These are phyloP conservation scores for Rhazya stricta DNA, from an alignment of 257 asterid species.

Conservation along the genomic window DNA sequence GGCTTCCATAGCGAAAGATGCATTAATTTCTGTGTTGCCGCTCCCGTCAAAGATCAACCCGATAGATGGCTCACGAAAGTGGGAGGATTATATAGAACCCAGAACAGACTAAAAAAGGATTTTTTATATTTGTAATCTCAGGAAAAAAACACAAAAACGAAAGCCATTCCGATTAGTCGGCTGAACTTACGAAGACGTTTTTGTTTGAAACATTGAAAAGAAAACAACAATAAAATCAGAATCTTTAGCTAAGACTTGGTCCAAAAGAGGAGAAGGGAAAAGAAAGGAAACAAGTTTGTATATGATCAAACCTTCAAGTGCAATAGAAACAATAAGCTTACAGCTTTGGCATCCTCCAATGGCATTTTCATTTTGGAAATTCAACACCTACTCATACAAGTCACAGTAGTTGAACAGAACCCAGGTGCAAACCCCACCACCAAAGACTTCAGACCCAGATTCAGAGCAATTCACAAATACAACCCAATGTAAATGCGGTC, in stretches of 20 bases:
- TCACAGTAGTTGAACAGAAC: conserved; percentile 17
- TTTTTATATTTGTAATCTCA: not conserved
- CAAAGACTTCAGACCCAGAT: conserved; percentile 21
- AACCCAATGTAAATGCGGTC: not conserved
- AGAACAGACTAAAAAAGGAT: conserved; percentile 1
- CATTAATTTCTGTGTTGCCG: conserved; percentile 20
- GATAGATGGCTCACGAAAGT: not conserved
- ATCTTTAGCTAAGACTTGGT: not conserved
- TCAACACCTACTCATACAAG: conserved; percentile 18
- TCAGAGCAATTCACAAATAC: conserved; percentile 7
- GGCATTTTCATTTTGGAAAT: not conserved
- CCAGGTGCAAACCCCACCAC: conserved; percentile 20
- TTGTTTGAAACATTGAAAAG: conserved; percentile 10
- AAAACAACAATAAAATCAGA: conserved; percentile 7
- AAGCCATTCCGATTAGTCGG: not conserved
- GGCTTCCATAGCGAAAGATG: conserved; percentile 38
- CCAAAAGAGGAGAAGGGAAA: conserved; percentile 3
- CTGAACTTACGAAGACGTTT: conserved; percentile 11
- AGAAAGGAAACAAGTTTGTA: conserved; percentile 5
- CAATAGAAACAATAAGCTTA: conserved; percentile 1
- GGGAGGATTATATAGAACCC: not conserved
- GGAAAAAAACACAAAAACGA: not conserved
- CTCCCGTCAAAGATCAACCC: conserved; percentile 12
- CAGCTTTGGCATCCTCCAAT: conserved; percentile 14
- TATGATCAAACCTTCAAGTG: conserved; percentile 14